phyloP scores from a whole-genome alignment of 2,329 filamentous ascomycete species.

The Pseudocercospora fijiensis region DNA sequence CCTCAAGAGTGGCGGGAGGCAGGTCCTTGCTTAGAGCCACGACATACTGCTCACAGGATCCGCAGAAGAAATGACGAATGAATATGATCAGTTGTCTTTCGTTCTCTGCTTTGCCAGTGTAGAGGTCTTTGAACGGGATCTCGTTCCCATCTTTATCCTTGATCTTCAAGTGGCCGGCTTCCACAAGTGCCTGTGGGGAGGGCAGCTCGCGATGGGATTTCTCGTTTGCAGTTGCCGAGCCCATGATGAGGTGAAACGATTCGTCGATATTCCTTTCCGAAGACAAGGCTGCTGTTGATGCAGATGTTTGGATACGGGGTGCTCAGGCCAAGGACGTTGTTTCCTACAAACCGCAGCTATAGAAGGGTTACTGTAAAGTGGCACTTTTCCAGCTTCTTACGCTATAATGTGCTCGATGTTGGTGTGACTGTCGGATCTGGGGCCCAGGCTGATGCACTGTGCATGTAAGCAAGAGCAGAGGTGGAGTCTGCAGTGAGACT shows the following conservation, averaged over 20 bases:
- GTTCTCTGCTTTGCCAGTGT: conserved; percentile 22
- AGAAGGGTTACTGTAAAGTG: background rate
- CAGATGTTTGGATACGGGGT: background rate
- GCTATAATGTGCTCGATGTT: background rate
- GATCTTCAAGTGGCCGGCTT: conserved; percentile 29
- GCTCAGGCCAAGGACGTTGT: background rate
- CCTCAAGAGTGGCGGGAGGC: conserved; percentile 24
- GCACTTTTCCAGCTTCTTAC: background rate
- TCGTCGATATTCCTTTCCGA: background rate
- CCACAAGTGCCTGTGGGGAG: conserved; percentile 16
- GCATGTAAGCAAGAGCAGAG: background rate
- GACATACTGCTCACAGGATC: conserved; percentile 40
- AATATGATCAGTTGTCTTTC: conserved; percentile 39
- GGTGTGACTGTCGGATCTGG: background rate
- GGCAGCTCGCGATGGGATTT: conserved; percentile 22
- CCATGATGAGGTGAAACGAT: conserved; percentile 12
- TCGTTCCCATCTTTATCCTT: conserved; percentile 32
- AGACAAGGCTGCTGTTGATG: background rate
- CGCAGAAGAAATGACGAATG: conserved; percentile 45
- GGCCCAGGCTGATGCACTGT: background rate
- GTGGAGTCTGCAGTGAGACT: background rate
- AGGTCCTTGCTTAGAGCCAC: conserved; percentile 32
- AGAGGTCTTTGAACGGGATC: conserved; percentile 32
- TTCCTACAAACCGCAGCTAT: background rate
- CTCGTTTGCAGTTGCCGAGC: conserved; percentile 16